Evolutionary conservation across 257 asterid species (phyloP).

Genomic region (Lycium barbarum): DNA sequence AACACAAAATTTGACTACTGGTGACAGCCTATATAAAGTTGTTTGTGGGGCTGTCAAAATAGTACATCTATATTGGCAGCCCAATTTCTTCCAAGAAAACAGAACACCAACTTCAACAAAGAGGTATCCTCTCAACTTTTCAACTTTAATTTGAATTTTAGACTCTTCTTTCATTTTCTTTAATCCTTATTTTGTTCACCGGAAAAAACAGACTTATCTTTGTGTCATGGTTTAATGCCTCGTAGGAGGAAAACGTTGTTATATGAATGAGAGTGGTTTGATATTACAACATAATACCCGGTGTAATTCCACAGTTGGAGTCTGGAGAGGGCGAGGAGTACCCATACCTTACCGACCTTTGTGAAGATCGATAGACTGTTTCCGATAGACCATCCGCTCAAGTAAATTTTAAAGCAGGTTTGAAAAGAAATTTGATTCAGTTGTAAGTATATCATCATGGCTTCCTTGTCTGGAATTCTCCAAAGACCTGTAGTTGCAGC

Average conservation of each 20-base stretch:
- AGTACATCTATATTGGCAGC: slow-evolving; percentile 42
- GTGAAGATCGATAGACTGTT: no score
- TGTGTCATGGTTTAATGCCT: slow-evolving; percentile 4
- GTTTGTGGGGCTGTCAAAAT: slow-evolving; percentile 48
- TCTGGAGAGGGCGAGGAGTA: no score
- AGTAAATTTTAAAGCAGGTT: no score
- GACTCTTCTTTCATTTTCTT: neutral
- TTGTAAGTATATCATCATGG: slow-evolving; percentile 47
- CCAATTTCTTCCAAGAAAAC: slow-evolving; percentile 33
- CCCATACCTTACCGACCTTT: no score
- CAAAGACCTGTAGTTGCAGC: slow-evolving; percentile 90
- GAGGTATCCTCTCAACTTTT: slow-evolving; percentile 18
- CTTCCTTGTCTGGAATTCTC: slow-evolving; percentile 69
- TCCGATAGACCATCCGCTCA: no score
- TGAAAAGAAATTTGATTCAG: no score
- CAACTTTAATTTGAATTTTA: neutral
- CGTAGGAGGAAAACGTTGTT: slow-evolving; percentile 26
- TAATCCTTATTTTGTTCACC: neutral
- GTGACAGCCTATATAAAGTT: no score
- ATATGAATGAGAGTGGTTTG: slow-evolving; percentile 26
- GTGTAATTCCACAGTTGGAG: no score
- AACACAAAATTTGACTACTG: neutral
- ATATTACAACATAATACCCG: neutral
- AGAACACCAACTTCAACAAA: neutral
- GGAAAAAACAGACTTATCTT: neutral